Conservation (phyloP, 208 protist species). For the Trypanosoma caninum region DNA sequence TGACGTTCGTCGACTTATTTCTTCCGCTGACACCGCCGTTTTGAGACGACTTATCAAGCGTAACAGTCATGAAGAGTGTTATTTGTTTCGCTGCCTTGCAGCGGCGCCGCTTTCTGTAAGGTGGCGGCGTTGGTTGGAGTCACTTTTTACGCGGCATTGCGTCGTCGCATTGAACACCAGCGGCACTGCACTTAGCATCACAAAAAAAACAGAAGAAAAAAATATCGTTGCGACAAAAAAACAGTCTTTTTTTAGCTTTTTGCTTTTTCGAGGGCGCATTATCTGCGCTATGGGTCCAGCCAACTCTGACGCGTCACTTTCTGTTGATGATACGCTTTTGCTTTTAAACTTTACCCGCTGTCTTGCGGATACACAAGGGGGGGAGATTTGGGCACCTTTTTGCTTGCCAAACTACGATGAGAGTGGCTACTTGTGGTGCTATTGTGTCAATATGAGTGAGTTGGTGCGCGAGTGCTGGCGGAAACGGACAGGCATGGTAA, state of each 20-base stretch:
- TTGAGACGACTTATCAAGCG: constrained; percentile 50
- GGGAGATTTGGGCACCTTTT: constrained; percentile 72
- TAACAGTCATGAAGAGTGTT: constrained; percentile 36
- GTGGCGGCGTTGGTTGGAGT: constrained; percentile 12
- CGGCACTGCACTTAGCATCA: neutral
- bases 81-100: constrained; percentile 45
- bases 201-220: neutral
- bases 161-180: neutral
- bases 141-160: constrained; percentile 15
- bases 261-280: constrained; percentile 36
- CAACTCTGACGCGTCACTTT: constrained; percentile 18
- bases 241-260: constrained; percentile 52
- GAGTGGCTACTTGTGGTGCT: constrained; percentile 78
- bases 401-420: constrained; percentile 71
- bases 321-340: constrained; percentile 53
- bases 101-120: constrained; percentile 27
- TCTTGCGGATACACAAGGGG: constrained; percentile 36
- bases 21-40: constrained; percentile 37
- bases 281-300: constrained; percentile 27
- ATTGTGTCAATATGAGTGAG: constrained; percentile 40
- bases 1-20: constrained; percentile 57
- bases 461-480: constrained; percentile 24
- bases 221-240: constrained; percentile 8
- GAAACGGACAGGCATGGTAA: neutral
- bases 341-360: constrained; percentile 55